These are phyloP conservation scores for Cryphonectria naterciae DNA, from an alignment of 2,329 filamentous ascomycete genomes.

Conservation along the genomic window DNA sequence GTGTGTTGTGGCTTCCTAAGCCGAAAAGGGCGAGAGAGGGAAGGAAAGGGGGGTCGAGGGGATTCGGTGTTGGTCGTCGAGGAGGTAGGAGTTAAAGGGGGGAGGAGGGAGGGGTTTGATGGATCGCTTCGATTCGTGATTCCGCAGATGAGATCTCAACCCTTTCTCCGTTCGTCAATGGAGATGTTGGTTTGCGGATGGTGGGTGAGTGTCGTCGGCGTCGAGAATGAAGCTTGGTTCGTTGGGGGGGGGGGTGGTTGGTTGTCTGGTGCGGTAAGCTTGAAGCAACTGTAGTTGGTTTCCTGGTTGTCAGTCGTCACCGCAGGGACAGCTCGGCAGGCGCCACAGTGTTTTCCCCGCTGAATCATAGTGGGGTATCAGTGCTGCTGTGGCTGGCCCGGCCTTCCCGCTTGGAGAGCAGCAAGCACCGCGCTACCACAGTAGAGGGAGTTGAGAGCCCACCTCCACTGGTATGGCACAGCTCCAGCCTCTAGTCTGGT, in stretches of 20 bases:
- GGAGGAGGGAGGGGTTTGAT: neutral
- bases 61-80: neutral
- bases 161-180: neutral
- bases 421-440: neutral
- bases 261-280: neutral
- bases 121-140: neutral
- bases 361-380: slow-evolving; percentile 10
- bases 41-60: neutral
- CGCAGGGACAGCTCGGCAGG: slow-evolving; percentile 9
- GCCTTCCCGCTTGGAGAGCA: slow-evolving; percentile 1
- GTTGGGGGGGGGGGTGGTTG: neutral
- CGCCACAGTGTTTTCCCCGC: slow-evolving; percentile 19
- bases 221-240: neutral
- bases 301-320: slow-evolving; percentile 13
- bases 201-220: neutral
- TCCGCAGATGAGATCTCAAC: neutral
- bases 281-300: neutral
- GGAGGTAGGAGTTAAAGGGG: too few relatives aligned
- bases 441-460: neutral
- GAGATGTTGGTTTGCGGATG: neutral
- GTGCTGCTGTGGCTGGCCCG: slow-evolving; percentile 12
- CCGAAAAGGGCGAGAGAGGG: neutral
- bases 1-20: neutral
- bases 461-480: neutral
- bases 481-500: neutral